Evolutionary conservation across 805 yeast species (phyloP), one percentile per base, ranked within the genome.

Genomic region (Cyberlindnera euphorbiae): DNA sequence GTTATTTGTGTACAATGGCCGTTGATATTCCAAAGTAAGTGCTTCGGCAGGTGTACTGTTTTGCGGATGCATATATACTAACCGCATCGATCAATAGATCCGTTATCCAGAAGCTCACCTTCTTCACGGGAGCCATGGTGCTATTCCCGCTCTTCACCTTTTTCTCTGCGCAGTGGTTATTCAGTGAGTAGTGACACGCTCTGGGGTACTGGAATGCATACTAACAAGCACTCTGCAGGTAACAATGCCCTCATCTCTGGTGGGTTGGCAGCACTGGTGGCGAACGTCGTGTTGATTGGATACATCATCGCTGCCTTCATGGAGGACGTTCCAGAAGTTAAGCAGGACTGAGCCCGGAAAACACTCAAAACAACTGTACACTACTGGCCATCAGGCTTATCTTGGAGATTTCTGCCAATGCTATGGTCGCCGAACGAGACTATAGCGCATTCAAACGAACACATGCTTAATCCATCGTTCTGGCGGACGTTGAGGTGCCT

Each of bases 71-170:
- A n/a, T n/a, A n/a, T n/a, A n/a, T n/a, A 31, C 38, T 37, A 30
- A 31, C 33, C 18, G 10, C 10, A 17, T n/a, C n/a, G n/a, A n/a
- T 19, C 17, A 10, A 7, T 45, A 79, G 83, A 47, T 58, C 75
- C 16, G 93, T 83, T 36, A 62, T 83, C 26, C 70, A 67, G 44
- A 84, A 83, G 59, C 71, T 84, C 39, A 69, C 82, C 59, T 68
- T 80, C 50, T 83, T 80, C 67, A 83, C 94, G 11, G 81, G 69
- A 6, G 78, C 84, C 39, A 84, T 84, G 93, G 76, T 84, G 35
- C 59, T 73, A 17, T 67, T 77, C 32, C 94, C 94, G 17, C 51
- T 84, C 44, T 35, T 70, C 18, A 64, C 82, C 2, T 84, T 84
- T 58, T 84, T 84, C 55, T 42, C 61, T 2, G 56, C 69, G 12